A percentile compares a stretch with the other conserved stretches of the same genome.
phyloP scores from a whole-genome alignment of 2,329 filamentous ascomycete species.

The Neocatenulostroma microsporum region DNA sequence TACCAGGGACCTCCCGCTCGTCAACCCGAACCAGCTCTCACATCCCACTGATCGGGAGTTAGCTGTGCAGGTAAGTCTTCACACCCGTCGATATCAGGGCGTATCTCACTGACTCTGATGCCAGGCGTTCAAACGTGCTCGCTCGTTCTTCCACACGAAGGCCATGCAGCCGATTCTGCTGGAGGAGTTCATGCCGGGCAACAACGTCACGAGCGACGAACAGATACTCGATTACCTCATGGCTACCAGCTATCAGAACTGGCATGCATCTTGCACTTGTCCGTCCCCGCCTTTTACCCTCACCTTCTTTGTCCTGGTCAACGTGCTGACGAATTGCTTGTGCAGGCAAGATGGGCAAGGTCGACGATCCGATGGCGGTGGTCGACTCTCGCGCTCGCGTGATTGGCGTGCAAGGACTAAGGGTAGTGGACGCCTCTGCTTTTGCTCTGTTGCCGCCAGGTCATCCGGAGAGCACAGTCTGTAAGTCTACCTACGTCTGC shows the following conservation, averaged over 20 bases:
- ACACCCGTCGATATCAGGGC: no score
- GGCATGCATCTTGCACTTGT: conserved; percentile 10
- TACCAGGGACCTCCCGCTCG: conserved; percentile 21
- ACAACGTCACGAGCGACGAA: conserved; percentile 8
- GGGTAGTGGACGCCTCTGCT: conserved; percentile 30
- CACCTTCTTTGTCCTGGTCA: no score
- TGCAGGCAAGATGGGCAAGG: conserved; percentile 22
- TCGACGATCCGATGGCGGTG: conserved; percentile 27
- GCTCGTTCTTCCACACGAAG: no score
- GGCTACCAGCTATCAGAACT: conserved; percentile 1
- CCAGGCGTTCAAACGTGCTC: no score
- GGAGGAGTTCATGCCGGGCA: conserved; percentile 27
- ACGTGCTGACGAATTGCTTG: no score
- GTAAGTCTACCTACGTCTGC: no score
- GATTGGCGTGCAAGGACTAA: conserved; percentile 29
- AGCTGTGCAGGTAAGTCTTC: no score
- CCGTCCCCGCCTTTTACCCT: no score
- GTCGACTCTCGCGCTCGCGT: conserved; percentile 33
- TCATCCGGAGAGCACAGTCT: no score
- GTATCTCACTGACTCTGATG: no score
- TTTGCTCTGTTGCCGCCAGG: conserved; percentile 28
- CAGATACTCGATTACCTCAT: conserved; percentile 7
- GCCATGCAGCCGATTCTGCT: no score
- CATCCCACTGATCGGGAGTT: conserved; percentile 26
- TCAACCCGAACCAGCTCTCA: conserved; percentile 32